Conservation (phyloP, 805 yeast genomes). For the Ascoidea tarda region DNA sequence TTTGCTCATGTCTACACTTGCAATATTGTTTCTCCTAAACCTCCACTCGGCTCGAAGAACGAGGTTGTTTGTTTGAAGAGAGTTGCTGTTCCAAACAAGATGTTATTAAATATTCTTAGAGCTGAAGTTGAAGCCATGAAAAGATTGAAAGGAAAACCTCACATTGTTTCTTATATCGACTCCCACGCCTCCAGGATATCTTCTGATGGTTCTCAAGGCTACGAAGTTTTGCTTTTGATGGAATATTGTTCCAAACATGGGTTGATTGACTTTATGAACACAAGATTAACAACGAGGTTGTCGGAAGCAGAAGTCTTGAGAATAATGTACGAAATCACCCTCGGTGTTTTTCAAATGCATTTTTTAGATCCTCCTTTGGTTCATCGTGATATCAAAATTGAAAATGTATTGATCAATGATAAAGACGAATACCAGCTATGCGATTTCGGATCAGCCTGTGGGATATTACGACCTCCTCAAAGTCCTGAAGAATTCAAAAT, state of each 20-base stretch:
- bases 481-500: conserved; percentile 58
- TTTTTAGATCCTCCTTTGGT: conserved; percentile 55
- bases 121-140: conserved; percentile 98
- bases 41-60: conserved; percentile 37
- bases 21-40: conserved; percentile 34
- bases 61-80: conserved; percentile 78
- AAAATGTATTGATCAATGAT: conserved; percentile 74
- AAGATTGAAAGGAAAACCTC: conserved; percentile 60
- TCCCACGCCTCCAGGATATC: conserved; percentile 79
- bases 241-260: conserved; percentile 69
- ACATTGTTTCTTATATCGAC: conserved; percentile 84
- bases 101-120: conserved; percentile 63
- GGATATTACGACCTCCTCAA: conserved; percentile 59
- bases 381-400: conserved; percentile 85
- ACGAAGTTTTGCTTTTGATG: conserved; percentile 71
- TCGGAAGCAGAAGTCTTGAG: conserved; percentile 54
- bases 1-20: conserved; percentile 92
- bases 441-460: conserved; percentile 86
- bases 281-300: conserved; percentile 49
- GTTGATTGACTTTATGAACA: conserved; percentile 67
- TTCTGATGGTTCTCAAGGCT: conserved; percentile 35
- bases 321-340: conserved; percentile 56
- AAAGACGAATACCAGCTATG: conserved; percentile 64
- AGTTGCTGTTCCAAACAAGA: conserved; percentile 89
- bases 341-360: conserved; percentile 71